Conservation (phyloP, 345 rosid genomes). For the Populus pruinosa region DNA sequence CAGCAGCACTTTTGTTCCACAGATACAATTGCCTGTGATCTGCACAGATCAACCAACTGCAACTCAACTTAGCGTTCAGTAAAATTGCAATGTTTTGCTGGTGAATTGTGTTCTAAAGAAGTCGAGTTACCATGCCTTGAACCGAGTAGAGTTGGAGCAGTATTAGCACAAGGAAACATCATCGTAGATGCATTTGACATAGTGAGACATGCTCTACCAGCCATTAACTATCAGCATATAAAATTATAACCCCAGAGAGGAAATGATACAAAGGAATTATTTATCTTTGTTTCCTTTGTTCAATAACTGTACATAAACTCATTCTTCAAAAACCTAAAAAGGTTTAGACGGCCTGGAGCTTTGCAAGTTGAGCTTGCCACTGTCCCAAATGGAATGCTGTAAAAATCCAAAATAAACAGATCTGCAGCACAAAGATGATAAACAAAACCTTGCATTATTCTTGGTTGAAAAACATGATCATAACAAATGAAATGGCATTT, state of each 20-base stretch:
- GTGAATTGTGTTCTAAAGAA: too few relatives aligned
- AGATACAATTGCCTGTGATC: too few relatives aligned
- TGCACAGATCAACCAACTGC: too few relatives aligned
- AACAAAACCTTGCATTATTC: neutral
- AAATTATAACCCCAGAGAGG: neutral
- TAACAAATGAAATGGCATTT: neutral
- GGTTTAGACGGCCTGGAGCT: slow-evolving; percentile 37
- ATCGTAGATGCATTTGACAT: too few relatives aligned
- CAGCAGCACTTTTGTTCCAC: too few relatives aligned
- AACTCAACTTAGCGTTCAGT: too few relatives aligned
- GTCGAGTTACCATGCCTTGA: too few relatives aligned
- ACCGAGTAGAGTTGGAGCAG: too few relatives aligned
- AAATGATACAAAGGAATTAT: neutral
- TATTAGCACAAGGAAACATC: too few relatives aligned
- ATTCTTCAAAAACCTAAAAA: neutral
- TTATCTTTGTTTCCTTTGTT: neutral
- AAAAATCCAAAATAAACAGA: slow-evolving; percentile 65
- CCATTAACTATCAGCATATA: too few relatives aligned
- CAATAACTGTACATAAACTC: neutral
- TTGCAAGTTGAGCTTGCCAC: slow-evolving; percentile 68
- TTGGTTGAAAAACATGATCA: neutral
- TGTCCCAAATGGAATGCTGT: slow-evolving; percentile 73
- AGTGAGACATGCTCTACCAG: too few relatives aligned
- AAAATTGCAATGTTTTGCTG: too few relatives aligned
- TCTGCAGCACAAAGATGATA: slow-evolving; percentile 34